Evolutionary conservation across 2,329 filamentous ascomycete species (phyloP).

Genomic region (Colletotrichum coccodes): DNA sequence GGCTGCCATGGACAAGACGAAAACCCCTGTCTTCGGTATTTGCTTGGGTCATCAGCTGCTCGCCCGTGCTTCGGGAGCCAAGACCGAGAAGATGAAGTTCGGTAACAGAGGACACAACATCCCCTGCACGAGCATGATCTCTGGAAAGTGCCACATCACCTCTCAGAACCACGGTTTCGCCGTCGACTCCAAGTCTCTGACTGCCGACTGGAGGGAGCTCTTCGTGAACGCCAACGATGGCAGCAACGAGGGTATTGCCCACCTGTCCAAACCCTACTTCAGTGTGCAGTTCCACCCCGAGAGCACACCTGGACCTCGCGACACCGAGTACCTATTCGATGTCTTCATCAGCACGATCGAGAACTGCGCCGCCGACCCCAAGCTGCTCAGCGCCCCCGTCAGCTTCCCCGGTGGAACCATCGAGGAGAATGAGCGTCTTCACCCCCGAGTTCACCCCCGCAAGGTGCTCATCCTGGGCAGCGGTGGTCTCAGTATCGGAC

Average conservation of each 20-base stretch:
- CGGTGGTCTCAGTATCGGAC: conserved; percentile 95
- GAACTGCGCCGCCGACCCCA: conserved; percentile 73
- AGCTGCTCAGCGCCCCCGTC: conserved; percentile 77
- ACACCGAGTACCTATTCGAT: conserved; percentile 97
- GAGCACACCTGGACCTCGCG: conserved; percentile 92
- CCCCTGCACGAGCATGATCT: conserved; percentile 94
- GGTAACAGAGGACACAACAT: conserved; percentile 99
- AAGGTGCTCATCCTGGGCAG: conserved; percentile 95
- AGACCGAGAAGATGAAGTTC: conserved; percentile 97
- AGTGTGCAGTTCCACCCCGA: conserved; percentile 99
- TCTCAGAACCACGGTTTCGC: conserved; percentile 99
- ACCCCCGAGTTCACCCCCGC: conserved; percentile 86
- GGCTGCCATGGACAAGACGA: conserved; percentile 79
- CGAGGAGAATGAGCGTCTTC: conserved; percentile 79
- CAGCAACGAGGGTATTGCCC: conserved; percentile 97
- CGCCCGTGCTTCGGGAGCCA: conserved; percentile 85
- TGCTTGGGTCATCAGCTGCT: conserved; percentile 95
- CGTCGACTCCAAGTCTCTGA: conserved; percentile 82
- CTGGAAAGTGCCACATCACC: conserved; percentile 97
- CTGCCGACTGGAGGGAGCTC: conserved; percentile 87
- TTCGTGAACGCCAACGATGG: conserved; percentile 99
- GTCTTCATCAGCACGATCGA: conserved; percentile 91
- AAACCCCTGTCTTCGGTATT: conserved; percentile 93
- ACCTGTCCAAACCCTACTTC: conserved; percentile 88
- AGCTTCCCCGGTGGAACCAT: conserved; percentile 86